Conservation (phyloP, 2,329 filamentous ascomycete genomes). For the Xylogone sp. region DNA sequence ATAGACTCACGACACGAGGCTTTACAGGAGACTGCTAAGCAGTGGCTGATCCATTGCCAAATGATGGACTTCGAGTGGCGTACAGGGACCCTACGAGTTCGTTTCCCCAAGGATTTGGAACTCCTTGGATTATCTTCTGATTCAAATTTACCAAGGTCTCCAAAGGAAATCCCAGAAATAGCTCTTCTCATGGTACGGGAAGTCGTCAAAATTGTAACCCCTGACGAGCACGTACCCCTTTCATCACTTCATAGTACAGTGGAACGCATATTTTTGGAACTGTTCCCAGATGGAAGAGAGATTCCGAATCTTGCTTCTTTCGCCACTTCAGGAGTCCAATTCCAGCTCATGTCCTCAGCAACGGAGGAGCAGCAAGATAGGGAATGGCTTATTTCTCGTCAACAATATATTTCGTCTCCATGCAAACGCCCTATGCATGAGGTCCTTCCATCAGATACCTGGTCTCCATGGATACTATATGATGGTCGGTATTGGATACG, state of each 20-base stretch:
- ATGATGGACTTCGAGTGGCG: conserved; percentile 29
- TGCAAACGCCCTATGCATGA: neutral
- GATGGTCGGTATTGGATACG: conserved; percentile 62
- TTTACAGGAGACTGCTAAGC: conserved; percentile 49
- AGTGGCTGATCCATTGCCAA: conserved; percentile 45
- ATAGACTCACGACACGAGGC: conserved; percentile 40
- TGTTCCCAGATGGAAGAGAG: neutral
- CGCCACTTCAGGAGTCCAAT: conserved; percentile 17
- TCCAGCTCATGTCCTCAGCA: conserved; percentile 7
- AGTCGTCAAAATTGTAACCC: conserved; percentile 45
- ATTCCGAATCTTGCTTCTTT: conserved; percentile 4
- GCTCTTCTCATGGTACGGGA: conserved; percentile 42
- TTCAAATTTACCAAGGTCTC: neutral
- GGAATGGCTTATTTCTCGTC: conserved; percentile 20
- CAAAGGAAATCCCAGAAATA: conserved; percentile 15
- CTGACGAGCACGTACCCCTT: conserved; percentile 38
- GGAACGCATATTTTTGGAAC: conserved; percentile 35
- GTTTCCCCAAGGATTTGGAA: conserved; percentile 10
- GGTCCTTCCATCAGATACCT: conserved; percentile 1
- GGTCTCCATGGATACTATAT: conserved; percentile 33
- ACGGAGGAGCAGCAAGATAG: neutral
- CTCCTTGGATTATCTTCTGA: neutral
- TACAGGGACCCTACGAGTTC: conserved; percentile 29
- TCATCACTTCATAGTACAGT: conserved; percentile 38
- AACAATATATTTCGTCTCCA: conserved; percentile 9